phyloP scores from a whole-genome alignment of 2,329 filamentous ascomycete genomes.

The Cercospora sp. region DNA sequence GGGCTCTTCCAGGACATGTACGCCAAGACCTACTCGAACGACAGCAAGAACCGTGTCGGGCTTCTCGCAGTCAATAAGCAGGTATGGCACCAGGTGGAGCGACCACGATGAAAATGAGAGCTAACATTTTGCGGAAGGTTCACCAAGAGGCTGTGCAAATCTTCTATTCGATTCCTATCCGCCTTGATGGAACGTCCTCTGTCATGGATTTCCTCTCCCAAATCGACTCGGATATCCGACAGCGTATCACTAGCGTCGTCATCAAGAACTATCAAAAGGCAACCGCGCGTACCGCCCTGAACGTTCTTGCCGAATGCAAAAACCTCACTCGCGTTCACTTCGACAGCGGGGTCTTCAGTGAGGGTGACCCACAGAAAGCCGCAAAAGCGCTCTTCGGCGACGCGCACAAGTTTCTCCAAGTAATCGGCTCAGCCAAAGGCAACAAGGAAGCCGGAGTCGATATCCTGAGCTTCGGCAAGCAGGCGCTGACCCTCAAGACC shows the following conservation, averaged over 20 bases:
- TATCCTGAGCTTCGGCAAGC: slow-evolving; percentile 33
- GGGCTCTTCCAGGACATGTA: slow-evolving; percentile 26
- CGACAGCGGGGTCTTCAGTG: slow-evolving; percentile 31
- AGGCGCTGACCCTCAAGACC: slow-evolving; percentile 35
- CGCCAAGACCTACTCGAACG: slow-evolving; percentile 37
- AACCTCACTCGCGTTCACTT: slow-evolving; percentile 36
- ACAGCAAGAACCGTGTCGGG: slow-evolving; percentile 36
- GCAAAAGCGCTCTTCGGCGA: slow-evolving; percentile 41
- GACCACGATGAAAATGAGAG: not conserved
- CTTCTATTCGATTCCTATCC: slow-evolving; percentile 37
- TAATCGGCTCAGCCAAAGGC: slow-evolving; percentile 27
- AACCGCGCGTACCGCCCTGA: slow-evolving; percentile 36
- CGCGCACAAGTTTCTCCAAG: slow-evolving; percentile 35
- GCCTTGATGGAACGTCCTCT: slow-evolving; percentile 37
- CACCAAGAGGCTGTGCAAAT: slow-evolving; percentile 33
- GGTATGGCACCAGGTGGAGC: slow-evolving; percentile 21
- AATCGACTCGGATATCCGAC: slow-evolving; percentile 26
- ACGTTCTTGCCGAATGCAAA: slow-evolving; percentile 36
- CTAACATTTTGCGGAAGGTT: slow-evolving; percentile 29
- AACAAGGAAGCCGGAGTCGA: slow-evolving; percentile 34
- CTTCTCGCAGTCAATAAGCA: slow-evolving; percentile 39
- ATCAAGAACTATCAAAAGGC: slow-evolving; percentile 36
- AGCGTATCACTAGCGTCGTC: slow-evolving; percentile 31
- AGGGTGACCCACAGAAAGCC: slow-evolving; percentile 37
- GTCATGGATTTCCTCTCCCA: slow-evolving; percentile 39